phyloP scores from a whole-genome alignment of 805 yeast species.

The Yarrowia keelungensis region DNA sequence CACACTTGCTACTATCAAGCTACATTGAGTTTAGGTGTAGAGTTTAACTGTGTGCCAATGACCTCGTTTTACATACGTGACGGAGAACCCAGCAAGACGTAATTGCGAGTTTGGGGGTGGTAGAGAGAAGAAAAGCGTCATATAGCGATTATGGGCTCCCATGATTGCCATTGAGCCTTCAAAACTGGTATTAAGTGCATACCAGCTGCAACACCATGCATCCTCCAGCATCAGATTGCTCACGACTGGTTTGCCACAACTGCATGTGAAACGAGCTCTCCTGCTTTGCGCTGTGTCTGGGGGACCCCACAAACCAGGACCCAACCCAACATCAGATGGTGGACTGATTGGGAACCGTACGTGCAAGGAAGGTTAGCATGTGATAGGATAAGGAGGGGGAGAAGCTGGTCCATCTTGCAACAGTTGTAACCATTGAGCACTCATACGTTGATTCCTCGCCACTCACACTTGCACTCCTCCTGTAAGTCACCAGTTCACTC shows the following conservation, averaged over 20 bases:
- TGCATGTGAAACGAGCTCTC: conserved; percentile 23
- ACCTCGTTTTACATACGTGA: neutral
- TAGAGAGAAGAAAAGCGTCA: neutral
- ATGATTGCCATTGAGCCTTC: neutral
- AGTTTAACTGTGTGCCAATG: conserved; percentile 25
- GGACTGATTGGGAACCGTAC: conserved; percentile 26
- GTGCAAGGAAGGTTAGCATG: conserved; percentile 19
- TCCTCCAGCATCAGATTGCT: neutral
- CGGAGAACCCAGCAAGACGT: conserved; percentile 5
- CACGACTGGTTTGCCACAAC: neutral
- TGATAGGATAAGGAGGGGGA: conserved; percentile 10
- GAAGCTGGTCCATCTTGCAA: too few relatives aligned
- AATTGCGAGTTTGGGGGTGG: neutral
- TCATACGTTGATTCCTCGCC: too few relatives aligned
- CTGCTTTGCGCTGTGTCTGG: conserved; percentile 3
- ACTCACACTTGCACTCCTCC: too few relatives aligned
- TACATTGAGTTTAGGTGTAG: conserved; percentile 7
- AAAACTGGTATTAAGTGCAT: neutral
- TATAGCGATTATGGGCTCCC: neutral
- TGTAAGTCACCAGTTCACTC: too few relatives aligned
- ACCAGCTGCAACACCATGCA: neutral
- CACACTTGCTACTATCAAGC: conserved; percentile 28
- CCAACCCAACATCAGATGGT: conserved; percentile 2
- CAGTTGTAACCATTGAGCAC: too few relatives aligned
- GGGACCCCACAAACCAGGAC: conserved; percentile 7